Evolutionary conservation across 169 alveolate species (phyloP), one percentile per base, ranked within the genome.

Genomic region (Cyclospora cayetanensis): DNA sequence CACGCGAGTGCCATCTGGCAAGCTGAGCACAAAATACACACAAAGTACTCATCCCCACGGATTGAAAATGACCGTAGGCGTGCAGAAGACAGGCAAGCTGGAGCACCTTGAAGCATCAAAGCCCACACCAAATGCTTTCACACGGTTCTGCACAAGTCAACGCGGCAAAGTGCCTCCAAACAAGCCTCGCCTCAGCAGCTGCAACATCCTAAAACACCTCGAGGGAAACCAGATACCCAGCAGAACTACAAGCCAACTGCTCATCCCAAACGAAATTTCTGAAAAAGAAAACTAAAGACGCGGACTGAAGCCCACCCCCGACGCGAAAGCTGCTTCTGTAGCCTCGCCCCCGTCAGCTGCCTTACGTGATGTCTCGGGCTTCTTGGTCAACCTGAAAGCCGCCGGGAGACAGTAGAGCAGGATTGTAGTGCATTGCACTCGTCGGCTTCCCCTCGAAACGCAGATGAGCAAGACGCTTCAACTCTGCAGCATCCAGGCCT

Each of bases 1-100:
- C 35, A 94, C 95, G 31, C 15, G 63, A 22, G 94, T 89, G 4
- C 97, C 98, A 77, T 95, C 96, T n/a, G 97, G 97, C 53, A 97
- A 82, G 27, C 83, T 70, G 74, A 76, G 3, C n/a, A 76, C n/a
- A 22, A 76, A 25, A 63, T 25, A 63, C n/a, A 1, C 29, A 25
- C 9, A 9, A 4, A 9, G 5, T 9, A 27, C 37, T 9, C 20
- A 41, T 2, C 20, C 22, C 20, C 1, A 2, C 37, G 41, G 22
- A 63, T 63, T 12, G 3, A 9, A n/a, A n/a, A n/a, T n/a, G n/a
- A n/a, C n/a, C n/a, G n/a, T n/a, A n/a, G n/a, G n/a, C n/a, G n/a
- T n/a, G n/a, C n/a, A n/a, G n/a, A n/a, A n/a, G n/a, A 9, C 29
- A 22, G 29, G 29, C 9, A 55, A 9, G 27, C 11, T 22, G 11